Conservation (phyloP, 352 stramenopile genomes). For the Phytophthora fragariae region DNA sequence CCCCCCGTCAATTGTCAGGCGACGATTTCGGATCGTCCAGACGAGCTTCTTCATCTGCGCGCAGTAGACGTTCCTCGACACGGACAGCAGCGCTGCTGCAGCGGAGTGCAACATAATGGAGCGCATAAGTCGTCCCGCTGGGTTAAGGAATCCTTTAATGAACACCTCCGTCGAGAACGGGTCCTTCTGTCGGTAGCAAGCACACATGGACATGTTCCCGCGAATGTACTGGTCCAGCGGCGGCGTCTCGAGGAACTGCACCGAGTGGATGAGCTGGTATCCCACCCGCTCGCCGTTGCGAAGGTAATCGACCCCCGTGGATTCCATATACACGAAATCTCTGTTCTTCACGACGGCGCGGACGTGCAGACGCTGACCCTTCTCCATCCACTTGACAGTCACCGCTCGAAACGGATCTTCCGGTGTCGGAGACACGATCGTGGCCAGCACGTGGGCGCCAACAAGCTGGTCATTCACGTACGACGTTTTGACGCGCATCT, state of each 20-base stretch:
- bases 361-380: slow-evolving; percentile 41
- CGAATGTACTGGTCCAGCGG: slow-evolving; percentile 44
- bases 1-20: slow-evolving; percentile 7
- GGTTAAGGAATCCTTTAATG: slow-evolving; percentile 47
- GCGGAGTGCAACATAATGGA: slow-evolving; percentile 44
- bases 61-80: slow-evolving; percentile 49
- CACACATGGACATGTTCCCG: slow-evolving; percentile 58
- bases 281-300: slow-evolving; percentile 57
- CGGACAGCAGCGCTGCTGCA: slow-evolving; percentile 42
- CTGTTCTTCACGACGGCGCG: slow-evolving; percentile 53
- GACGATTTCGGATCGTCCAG: slow-evolving; percentile 50
- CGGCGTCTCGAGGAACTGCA: slow-evolving; percentile 53
- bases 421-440: slow-evolving; percentile 41
- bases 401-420: slow-evolving; percentile 49
- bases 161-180: slow-evolving; percentile 58
- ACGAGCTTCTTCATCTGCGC: slow-evolving; percentile 71
- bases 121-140: slow-evolving; percentile 43
- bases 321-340: slow-evolving; percentile 65
- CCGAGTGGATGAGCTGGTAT: slow-evolving; percentile 63
- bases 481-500: slow-evolving; percentile 51
- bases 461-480: slow-evolving; percentile 54
- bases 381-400: slow-evolving; percentile 63
- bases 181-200: slow-evolving; percentile 54
- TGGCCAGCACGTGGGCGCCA: slow-evolving; percentile 53
- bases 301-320: slow-evolving; percentile 50